phyloP scores from a whole-genome alignment of 2,329 filamentous ascomycete species.

The Chlorencoelia australis region DNA sequence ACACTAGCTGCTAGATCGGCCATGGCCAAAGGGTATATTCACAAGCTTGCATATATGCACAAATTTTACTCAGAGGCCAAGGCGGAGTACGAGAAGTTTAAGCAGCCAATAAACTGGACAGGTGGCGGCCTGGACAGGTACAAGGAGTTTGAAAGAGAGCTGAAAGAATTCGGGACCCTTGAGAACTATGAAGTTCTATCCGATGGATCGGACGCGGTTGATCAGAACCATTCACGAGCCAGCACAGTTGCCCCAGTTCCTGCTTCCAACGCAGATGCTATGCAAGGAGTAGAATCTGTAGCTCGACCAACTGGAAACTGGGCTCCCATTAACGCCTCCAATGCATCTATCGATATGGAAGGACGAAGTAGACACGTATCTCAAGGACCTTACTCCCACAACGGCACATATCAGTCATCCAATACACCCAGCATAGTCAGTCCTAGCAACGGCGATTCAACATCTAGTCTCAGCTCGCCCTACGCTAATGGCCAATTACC shows the following conservation, averaged over 20 bases:
- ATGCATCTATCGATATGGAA: conserved; percentile 16
- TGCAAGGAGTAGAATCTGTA: conserved; percentile 22
- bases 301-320: conserved; percentile 19
- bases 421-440: conserved; percentile 19
- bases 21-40: conserved; percentile 47
- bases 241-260: conserved; percentile 16
- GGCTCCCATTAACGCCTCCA: conserved; percentile 22
- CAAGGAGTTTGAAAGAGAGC: conserved; percentile 40
- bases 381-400: conserved; percentile 12
- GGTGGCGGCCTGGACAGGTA: conserved; percentile 48
- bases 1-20: conserved; percentile 42
- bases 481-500: too few relatives aligned
- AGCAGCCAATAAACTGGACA: conserved; percentile 19
- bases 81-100: conserved; percentile 30
- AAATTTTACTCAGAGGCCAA: conserved; percentile 42
- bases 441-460: conserved; percentile 20
- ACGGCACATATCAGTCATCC: conserved; percentile 15
- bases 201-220: conserved; percentile 19
- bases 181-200: conserved; percentile 13
- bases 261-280: conserved; percentile 20
- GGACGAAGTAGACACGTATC: conserved; percentile 17
- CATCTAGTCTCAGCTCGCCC: conserved; percentile 19
- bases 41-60: conserved; percentile 43
- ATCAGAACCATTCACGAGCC: conserved; percentile 18
- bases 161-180: conserved; percentile 39